These are phyloP conservation scores for Eucalyptus regnans DNA, from an alignment of 345 rosid species.

Conservation along the genomic window DNA sequence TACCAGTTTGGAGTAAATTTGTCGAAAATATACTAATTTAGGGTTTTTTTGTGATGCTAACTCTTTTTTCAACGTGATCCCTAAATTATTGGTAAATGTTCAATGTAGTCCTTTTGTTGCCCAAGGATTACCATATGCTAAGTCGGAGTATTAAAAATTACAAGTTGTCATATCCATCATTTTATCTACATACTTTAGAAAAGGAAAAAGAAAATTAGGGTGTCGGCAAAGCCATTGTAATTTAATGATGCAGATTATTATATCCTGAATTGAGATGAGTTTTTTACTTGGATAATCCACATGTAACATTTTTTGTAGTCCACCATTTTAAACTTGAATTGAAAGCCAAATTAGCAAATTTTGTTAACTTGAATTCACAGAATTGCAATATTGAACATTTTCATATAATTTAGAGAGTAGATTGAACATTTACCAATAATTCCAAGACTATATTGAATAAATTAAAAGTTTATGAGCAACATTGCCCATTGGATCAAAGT, in stretches of 20 bases:
- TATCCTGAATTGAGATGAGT: background rate
- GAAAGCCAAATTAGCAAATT: background rate
- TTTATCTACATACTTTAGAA: background rate
- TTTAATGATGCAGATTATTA: fast-evolving
- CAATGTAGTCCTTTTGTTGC: fast-evolving
- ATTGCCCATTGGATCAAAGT: background rate
- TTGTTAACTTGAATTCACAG: background rate
- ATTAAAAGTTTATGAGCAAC: fast-evolving
- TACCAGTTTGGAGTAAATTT: fast-evolving
- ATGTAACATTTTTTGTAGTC: background rate
- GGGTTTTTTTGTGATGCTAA: too few relatives aligned
- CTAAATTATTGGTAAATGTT: background rate
- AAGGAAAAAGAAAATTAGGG: background rate
- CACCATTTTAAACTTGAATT: background rate
- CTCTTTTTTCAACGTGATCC: fast-evolving
- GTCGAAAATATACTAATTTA: too few relatives aligned
- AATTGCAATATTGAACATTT: background rate
- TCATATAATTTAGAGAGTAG: background rate
- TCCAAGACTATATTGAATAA: background rate
- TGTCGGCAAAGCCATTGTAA: fast-evolving
- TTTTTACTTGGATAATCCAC: background rate
- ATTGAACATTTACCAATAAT: background rate
- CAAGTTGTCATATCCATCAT: background rate
- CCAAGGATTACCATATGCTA: background rate
- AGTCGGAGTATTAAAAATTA: background rate